phyloP scores from a whole-genome alignment of 495 filamentous ascomycete genomes.

The Entonaema liquescens region DNA sequence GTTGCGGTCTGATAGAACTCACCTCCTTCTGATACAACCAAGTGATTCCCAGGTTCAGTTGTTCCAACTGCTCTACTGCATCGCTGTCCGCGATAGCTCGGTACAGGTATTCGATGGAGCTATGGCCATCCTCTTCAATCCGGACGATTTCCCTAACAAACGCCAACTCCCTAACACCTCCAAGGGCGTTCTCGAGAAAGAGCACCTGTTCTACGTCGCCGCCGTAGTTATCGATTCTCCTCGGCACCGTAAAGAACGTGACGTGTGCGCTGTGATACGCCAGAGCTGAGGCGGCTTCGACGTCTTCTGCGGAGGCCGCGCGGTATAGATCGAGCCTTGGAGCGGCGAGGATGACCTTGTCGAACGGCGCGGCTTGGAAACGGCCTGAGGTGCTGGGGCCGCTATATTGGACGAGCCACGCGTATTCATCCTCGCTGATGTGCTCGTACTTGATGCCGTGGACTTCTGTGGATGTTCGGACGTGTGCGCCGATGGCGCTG shows the following conservation, averaged over 20 bases:
- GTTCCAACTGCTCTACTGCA: slow-evolving; percentile 9
- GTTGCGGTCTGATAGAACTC: neutral
- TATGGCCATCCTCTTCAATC: slow-evolving; percentile 6
- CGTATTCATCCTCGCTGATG: slow-evolving; percentile 11
- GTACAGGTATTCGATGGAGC: slow-evolving; percentile 35
- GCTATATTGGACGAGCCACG: slow-evolving; percentile 36
- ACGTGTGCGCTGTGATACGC: slow-evolving; percentile 30
- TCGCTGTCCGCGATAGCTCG: slow-evolving; percentile 33
- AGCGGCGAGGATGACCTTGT: slow-evolving; percentile 41
- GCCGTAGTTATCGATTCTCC: slow-evolving; percentile 18
- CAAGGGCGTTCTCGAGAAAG: slow-evolving; percentile 22
- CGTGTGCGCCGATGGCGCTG: neutral
- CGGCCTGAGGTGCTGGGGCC: neutral
- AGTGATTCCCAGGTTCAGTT: slow-evolving; percentile 24
- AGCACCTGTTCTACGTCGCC: slow-evolving; percentile 30
- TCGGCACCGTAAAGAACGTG: slow-evolving; percentile 36
- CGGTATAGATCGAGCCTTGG: slow-evolving; percentile 21
- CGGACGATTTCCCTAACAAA: slow-evolving; percentile 31
- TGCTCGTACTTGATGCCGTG: slow-evolving; percentile 18
- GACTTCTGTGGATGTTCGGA: slow-evolving; percentile 33
- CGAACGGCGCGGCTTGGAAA: slow-evolving; percentile 31
- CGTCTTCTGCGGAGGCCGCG: slow-evolving; percentile 20
- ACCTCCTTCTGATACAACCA: slow-evolving; percentile 39
- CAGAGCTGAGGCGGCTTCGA: slow-evolving; percentile 22
- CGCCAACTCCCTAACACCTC: slow-evolving; percentile 33